These are phyloP conservation scores for Aureococcus anophagefferens DNA, from an alignment of 108 stramenopile genomes.

Conservation along the genomic window DNA sequence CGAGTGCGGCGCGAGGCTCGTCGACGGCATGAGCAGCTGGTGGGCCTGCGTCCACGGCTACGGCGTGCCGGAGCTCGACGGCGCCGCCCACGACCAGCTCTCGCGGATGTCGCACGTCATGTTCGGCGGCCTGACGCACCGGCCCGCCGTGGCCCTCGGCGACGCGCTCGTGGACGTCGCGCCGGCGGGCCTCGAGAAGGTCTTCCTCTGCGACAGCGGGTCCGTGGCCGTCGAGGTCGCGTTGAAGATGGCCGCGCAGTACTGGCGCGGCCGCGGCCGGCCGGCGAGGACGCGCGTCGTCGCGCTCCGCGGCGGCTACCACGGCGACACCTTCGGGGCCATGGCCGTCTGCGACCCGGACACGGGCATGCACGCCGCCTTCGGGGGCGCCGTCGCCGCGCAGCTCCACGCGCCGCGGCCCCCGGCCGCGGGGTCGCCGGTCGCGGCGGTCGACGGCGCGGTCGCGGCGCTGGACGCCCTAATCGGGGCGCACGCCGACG, in stretches of 20 bases:
- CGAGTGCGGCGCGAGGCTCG: slow-evolving; percentile 15
- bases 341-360: slow-evolving; percentile 79
- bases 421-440: slow-evolving; percentile 25
- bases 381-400: slow-evolving; percentile 39
- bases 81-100: slow-evolving; percentile 39
- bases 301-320: slow-evolving; percentile 65
- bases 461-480: slow-evolving; percentile 21
- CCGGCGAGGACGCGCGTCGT: slow-evolving; percentile 46
- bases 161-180: slow-evolving; percentile 6
- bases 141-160: slow-evolving; percentile 6
- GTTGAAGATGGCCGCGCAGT: slow-evolving; percentile 83
- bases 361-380: slow-evolving; percentile 68
- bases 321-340: slow-evolving; percentile 77
- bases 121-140: slow-evolving; percentile 79
- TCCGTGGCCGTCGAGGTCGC: slow-evolving; percentile 69
- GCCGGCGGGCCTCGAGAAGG: slow-evolving; percentile 28
- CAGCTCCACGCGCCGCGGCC: too few relatives aligned
- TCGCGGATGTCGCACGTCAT: slow-evolving; percentile 64
- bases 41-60: slow-evolving; percentile 78
- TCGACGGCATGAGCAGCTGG: slow-evolving; percentile 79
- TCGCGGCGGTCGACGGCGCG: slow-evolving; percentile 22
- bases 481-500: slow-evolving; percentile 35
- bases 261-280: slow-evolving; percentile 41
- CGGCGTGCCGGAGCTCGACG: slow-evolving; percentile 53
- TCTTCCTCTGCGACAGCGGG: slow-evolving; percentile 68